Percentiles rank a stretch among this genome's conserved stretches.
phyloP scores from a whole-genome alignment of 768 basidiomycete species.

The Kwoniella botswanensis region DNA sequence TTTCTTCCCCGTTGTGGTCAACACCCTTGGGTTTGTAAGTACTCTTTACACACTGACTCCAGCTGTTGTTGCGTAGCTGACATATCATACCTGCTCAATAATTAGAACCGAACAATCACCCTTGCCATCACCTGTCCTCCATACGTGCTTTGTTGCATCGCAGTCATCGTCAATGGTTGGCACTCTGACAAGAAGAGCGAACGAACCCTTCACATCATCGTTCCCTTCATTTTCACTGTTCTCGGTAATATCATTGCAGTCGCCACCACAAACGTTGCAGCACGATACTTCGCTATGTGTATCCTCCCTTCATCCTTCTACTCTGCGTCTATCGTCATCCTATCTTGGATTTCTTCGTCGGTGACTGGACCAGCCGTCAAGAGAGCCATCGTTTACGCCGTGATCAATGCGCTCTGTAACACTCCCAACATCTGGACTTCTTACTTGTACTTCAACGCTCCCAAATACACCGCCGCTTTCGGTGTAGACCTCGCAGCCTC shows the following conservation, averaged over 20 bases:
- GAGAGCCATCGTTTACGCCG: conserved; percentile 50
- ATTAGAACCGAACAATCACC: conserved; percentile 41
- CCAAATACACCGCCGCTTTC: conserved; percentile 53
- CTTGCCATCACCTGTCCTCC: conserved; percentile 53
- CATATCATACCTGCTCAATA: neutral
- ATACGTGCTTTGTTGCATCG: conserved; percentile 51
- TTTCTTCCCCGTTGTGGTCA: conserved; percentile 53
- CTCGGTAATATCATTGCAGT: conserved; percentile 54
- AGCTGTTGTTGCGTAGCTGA: too few species aligned
- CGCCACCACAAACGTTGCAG: conserved; percentile 43
- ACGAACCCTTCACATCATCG: conserved; percentile 41
- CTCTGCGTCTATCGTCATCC: conserved; percentile 47
- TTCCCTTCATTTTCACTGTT: conserved; percentile 46
- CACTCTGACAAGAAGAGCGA: conserved; percentile 50
- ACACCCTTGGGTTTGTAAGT: conserved; percentile 41
- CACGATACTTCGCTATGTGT: conserved; percentile 55
- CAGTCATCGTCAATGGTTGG: conserved; percentile 50
- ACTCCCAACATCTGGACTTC: conserved; percentile 55
- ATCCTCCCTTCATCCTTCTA: conserved; percentile 53
- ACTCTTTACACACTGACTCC: neutral
- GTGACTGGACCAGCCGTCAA: conserved; percentile 52
- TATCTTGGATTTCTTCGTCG: conserved; percentile 53
- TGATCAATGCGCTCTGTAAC: conserved; percentile 51
- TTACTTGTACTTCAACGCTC: conserved; percentile 53
- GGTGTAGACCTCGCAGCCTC: conserved; percentile 52